Evolutionary conservation across 768 basidiomycete species (phyloP).

Genomic region (Boletus sp.): DNA sequence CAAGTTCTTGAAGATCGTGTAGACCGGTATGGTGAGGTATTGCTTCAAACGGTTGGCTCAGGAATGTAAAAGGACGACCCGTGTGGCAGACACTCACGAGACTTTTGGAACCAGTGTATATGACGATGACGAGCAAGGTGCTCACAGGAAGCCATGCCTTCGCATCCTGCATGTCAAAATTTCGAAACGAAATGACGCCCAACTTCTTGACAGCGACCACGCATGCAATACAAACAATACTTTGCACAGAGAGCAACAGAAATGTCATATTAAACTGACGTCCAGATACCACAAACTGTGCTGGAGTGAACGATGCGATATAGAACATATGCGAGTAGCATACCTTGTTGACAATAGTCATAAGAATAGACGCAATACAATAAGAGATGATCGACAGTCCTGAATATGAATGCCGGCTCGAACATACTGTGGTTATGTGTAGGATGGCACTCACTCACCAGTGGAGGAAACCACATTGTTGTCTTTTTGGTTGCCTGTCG

Average conservation of each 20-base stretch:
- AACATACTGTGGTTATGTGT: background rate
- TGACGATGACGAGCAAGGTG: constrained; percentile 86
- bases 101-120: constrained; percentile 97
- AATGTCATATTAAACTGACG: constrained; percentile 96
- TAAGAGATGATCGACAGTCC: constrained; percentile 85
- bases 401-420: constrained; percentile 38
- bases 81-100: constrained; percentile 58
- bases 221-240: constrained; percentile 78
- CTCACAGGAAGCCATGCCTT: constrained; percentile 96
- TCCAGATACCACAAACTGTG: constrained; percentile 92
- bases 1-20: constrained; percentile 99
- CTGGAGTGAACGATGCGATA: constrained; percentile 1
- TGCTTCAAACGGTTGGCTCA: constrained; percentile 52
- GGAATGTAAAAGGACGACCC: background rate
- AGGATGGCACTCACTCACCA: constrained; percentile 15
- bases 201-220: constrained; percentile 71
- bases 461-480: constrained; percentile 17
- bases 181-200: constrained; percentile 80
- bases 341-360: constrained; percentile 98
- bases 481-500: constrained; percentile 36
- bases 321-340: constrained; percentile 5
- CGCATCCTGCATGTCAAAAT: constrained; percentile 80
- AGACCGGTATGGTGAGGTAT: constrained; percentile 95
- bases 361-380: constrained; percentile 89
- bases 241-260: constrained; percentile 88